Percentiles rank a stretch among this genome's conserved stretches.
Evolutionary conservation across 2,329 filamentous ascomycete genomes (phyloP).

Genomic region (Onygenales sp.): DNA sequence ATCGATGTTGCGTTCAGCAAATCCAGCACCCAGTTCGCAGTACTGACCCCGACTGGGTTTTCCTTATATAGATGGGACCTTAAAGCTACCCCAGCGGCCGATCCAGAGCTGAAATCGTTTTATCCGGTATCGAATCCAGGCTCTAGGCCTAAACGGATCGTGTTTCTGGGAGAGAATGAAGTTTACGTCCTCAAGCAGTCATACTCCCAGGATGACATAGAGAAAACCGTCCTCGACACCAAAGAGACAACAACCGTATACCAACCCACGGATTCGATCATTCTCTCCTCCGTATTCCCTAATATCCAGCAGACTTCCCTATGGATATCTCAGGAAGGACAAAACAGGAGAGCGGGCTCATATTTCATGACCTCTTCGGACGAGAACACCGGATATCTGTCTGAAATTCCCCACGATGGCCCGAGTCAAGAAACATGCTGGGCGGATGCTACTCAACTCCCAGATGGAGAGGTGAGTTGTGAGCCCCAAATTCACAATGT

Average conservation of each 20-base stretch:
- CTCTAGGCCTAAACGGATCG: conserved; percentile 36
- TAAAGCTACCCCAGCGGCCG: conserved; percentile 30
- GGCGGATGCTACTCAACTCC: conserved; percentile 26
- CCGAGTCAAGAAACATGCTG: conserved; percentile 29
- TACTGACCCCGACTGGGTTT: conserved; percentile 59
- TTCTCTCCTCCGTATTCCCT: conserved; percentile 28
- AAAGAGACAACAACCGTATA: conserved; percentile 22
- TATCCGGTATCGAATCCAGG: conserved; percentile 24
- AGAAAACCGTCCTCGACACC: conserved; percentile 26
- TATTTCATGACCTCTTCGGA: conserved; percentile 24
- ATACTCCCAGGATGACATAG: conserved; percentile 20
- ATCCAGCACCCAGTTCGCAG: conserved; percentile 56
- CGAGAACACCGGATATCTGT: conserved; percentile 9
- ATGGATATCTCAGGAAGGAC: conserved; percentile 27
- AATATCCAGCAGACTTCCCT: conserved; percentile 22
- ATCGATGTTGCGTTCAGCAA: conserved; percentile 67
- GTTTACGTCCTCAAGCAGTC: conserved; percentile 33
- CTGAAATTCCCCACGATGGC: conserved; percentile 13
- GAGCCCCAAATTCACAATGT: neutral
- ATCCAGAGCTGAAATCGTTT: conserved; percentile 30
- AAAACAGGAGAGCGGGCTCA: conserved; percentile 16
- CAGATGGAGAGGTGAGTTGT: conserved; percentile 30
- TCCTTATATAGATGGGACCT: conserved; percentile 62
- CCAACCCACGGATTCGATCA: conserved; percentile 22
- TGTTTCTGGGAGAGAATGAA: conserved; percentile 34